Conservation (phyloP, 2,329 filamentous ascomycete genomes). For the Fusarium temperatum region DNA sequence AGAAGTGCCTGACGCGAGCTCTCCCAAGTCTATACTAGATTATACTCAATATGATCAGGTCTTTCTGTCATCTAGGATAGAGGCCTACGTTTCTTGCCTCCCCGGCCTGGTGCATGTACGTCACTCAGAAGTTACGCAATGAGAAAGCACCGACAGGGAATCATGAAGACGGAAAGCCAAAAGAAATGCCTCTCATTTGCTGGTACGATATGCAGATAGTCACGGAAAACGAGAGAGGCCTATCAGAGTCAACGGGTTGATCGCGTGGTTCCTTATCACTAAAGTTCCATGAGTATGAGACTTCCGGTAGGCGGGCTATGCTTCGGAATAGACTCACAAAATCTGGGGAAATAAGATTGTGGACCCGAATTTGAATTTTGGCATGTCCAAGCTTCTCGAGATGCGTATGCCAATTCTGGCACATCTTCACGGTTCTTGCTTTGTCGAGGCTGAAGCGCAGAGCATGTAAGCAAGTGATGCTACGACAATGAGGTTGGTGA, state of each 20-base stretch:
- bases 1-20: too few species aligned
- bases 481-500: neutral
- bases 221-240: neutral
- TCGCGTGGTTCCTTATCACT: neutral
- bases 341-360: neutral
- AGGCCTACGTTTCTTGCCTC: too few species aligned
- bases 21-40: rapidly evolving
- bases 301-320: neutral
- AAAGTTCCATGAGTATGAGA: neutral
- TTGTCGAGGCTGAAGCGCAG: neutral
- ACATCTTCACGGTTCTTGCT: neutral
- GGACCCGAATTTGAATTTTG: neutral
- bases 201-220: neutral
- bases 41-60: rapidly evolving
- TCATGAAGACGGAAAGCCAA: neutral
- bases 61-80: too few species aligned
- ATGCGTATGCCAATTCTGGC: neutral
- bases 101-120: neutral
- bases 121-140: neutral
- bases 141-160: neutral
- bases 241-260: neutral
- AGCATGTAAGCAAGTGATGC: neutral
- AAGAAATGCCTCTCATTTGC: neutral
- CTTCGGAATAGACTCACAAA: neutral
- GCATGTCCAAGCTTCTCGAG: neutral